Conservation (phyloP, 768 basidiomycete genomes). For the Suillus spraguei region DNA sequence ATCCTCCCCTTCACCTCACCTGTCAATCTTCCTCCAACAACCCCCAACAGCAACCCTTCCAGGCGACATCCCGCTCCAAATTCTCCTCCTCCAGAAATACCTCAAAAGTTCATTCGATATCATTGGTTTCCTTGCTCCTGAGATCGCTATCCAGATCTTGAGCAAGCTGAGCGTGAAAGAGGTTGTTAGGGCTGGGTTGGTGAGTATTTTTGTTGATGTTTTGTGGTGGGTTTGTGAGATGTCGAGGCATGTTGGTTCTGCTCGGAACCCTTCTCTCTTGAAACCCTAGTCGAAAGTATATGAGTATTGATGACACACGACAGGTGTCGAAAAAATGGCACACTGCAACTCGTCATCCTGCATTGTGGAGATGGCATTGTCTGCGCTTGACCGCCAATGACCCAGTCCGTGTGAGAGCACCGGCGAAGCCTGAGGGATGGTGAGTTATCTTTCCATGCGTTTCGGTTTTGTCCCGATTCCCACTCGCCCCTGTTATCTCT, state of each 20-base stretch:
- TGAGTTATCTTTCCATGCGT: slow-evolving; percentile 35
- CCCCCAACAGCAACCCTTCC: slow-evolving; percentile 65
- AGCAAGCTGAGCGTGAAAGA: slow-evolving; percentile 59
- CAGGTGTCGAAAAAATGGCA: slow-evolving; percentile 49
- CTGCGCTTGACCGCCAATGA: slow-evolving; percentile 72
- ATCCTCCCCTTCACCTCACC: slow-evolving; percentile 4
- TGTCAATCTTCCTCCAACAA: background rate
- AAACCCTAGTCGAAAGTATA: background rate
- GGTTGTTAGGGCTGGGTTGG: slow-evolving; percentile 51
- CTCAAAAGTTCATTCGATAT: slow-evolving; percentile 82
- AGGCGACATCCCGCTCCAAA: slow-evolving; percentile 83
- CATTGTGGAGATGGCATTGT: slow-evolving; percentile 79
- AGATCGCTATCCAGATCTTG: slow-evolving; percentile 66
- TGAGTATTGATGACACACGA: slow-evolving; percentile 7
- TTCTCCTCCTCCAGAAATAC: slow-evolving; percentile 84
- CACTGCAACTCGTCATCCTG: slow-evolving; percentile 53
- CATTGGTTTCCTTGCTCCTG: slow-evolving; percentile 67
- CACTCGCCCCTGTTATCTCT: background rate
- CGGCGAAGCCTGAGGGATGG: slow-evolving; percentile 73
- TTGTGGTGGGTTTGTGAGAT: background rate
- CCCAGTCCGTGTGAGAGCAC: slow-evolving; percentile 64
- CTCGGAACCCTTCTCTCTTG: background rate
- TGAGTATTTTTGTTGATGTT: slow-evolving; percentile 22
- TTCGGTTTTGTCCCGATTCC: background rate
- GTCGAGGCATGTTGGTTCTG: background rate